Base-by-base conservation (phyloP, 257 asterid species). In the Ophiorrhiza pumila region DNA sequence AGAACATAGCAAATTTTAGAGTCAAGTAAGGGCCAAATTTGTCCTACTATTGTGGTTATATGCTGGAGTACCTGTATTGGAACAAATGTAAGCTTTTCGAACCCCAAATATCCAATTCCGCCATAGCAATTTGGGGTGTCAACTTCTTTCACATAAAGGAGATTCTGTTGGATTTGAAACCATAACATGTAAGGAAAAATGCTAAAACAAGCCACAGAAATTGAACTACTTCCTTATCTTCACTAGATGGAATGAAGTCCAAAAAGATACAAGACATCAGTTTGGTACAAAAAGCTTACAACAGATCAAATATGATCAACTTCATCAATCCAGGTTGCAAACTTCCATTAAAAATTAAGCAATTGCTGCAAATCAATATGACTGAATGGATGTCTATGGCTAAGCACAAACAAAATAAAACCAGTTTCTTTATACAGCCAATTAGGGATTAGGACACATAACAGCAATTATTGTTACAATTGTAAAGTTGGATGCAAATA, bases 61-160 rank as follows among this genome's bases (percentile, higher is more conserved):
- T 34, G 76, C 68, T 61, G 57, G 34, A 56, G 61, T 81, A 91
- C 97, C 99, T 94, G 99, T 84, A 94, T 90, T 37, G 99, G 99
- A 78, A 90, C 87, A 86, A 81, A 91, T 55, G 99, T 90, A 76
- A 94, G 93, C 91, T 88, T 94, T 84, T 86, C 97, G 68, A 94
- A 94, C 58, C 99, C 97, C 83, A 94, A 77, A 78, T 91, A 94
- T 52, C 82, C 93, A 70, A 79, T 69, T 68, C 99, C 99, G 50
- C 99, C 99, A 78, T 86, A 94, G 77, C 93, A 90, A 82, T 88
- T 83, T 53, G 97, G 97, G 6, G 97, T 94, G 75, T 86, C 65
- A 13, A 52, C 81, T 80, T 88, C 96, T 85, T 88, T 91, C 75
- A 91, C 97, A 43, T 77, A 78, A 50, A 94, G 95, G 69, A 94